Evolutionary conservation across 129 eudicot genomes (phyloP), one percentile per base, ranked within the genome.

Genomic region (Ambrosia trifida): DNA sequence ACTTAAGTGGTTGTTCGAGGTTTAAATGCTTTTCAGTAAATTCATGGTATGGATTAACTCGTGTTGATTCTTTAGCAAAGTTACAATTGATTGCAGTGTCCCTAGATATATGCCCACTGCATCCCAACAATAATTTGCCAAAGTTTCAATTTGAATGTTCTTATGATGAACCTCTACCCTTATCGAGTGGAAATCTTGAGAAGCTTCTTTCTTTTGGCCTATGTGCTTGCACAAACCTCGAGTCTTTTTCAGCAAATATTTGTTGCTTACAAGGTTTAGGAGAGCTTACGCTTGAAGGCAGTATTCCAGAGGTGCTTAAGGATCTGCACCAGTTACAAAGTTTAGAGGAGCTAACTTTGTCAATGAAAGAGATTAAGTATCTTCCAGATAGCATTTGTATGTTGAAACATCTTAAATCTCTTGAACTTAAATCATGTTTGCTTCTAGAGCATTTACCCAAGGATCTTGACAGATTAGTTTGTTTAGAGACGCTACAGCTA

Each of bases 381-480:
- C 65, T 70, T 35, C 65, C 75, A 1, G 41, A 54, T 70, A 70
- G 24, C 51, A 69, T 69, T 35, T 35, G 38, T 17, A 52, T n/a
- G 61, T 32, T 68, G 73, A 50, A 32, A 49, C 4, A 16, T 49
- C 73, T 68, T 16, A 50, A n/a, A 18, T 2, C 0, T 52, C 50
- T 69, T 2, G 0, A 20, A 12, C 38, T 70, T 2, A 10, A 6
- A 1, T 11, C 35, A 11, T 30, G 75, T 54, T 3, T 0, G 3
- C 75, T 31, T 35, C 51, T 70, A 1, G 65, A 70, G n/a, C 30
- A 18, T 0, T 12, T 70, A 38, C 75, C 65, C 0, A 30, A 36
- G 0, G 75, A 70, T 38, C 24, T 70, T 53, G 65, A 14, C 10
- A 17, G 1, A 19, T 70, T 70, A 13, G 53, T 36, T 1, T 1